Evolutionary conservation across 306 rosid genomes (phyloP).

Genomic region (Quercus variabilis): DNA sequence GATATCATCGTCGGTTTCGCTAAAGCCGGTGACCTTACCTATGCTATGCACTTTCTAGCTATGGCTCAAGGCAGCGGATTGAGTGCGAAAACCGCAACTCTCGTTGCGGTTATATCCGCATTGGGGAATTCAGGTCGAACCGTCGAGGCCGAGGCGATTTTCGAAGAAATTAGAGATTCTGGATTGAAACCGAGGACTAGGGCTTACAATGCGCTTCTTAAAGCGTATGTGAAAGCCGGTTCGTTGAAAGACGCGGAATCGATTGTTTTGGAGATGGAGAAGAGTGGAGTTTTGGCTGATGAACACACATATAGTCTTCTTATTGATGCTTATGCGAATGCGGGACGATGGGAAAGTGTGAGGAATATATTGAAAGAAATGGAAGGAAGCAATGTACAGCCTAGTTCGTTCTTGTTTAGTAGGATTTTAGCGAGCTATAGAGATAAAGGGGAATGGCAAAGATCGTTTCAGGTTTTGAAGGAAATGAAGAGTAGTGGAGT

Average conservation of each 20-base stretch:
- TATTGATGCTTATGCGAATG: slow-evolving; percentile 72
- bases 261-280: slow-evolving; percentile 82
- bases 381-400: slow-evolving; percentile 74
- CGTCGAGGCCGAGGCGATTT: slow-evolving; percentile 77
- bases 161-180: slow-evolving; percentile 78
- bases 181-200: slow-evolving; percentile 73
- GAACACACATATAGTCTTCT: slow-evolving; percentile 78
- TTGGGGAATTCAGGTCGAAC: slow-evolving; percentile 75
- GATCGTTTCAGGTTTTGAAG: slow-evolving; percentile 75
- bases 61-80: slow-evolving; percentile 75
- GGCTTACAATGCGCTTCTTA: slow-evolving; percentile 85
- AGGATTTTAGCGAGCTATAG: slow-evolving; percentile 79
- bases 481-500: slow-evolving; percentile 83
- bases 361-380: slow-evolving; percentile 82
- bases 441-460: slow-evolving; percentile 92
- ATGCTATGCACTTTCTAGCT: slow-evolving; percentile 70
- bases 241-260: slow-evolving; percentile 73
- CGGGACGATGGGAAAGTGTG: slow-evolving; percentile 89
- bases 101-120: slow-evolving; percentile 60
- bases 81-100: slow-evolving; percentile 59
- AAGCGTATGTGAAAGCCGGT: slow-evolving; percentile 70
- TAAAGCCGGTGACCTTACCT: slow-evolving; percentile 68
- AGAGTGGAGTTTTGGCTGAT: slow-evolving; percentile 63
- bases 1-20: slow-evolving; percentile 76
- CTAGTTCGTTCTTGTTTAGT: slow-evolving; percentile 63